Conservation (phyloP, 2,329 filamentous ascomycete genomes). For the Aspergillus hiratsukae region DNA sequence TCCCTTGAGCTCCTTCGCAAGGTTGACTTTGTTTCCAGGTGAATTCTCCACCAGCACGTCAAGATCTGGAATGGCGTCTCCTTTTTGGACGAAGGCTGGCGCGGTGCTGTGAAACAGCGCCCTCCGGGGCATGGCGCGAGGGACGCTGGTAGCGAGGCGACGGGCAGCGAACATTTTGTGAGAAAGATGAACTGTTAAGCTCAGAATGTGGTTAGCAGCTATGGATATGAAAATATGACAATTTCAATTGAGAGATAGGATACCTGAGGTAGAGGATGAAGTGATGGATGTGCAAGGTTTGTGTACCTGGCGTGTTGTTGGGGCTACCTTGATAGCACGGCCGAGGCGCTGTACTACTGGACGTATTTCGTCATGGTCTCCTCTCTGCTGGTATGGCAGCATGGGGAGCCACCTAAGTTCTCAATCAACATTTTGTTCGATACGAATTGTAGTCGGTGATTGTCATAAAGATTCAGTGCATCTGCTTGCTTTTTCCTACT, state of each 20-base stretch:
- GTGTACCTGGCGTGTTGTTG: neutral
- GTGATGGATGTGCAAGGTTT: neutral
- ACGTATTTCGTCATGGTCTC: neutral
- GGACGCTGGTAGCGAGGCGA: conserved; percentile 29
- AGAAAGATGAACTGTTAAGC: neutral
- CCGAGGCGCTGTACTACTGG: neutral
- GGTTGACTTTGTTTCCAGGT: conserved; percentile 88
- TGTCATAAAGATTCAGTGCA: neutral
- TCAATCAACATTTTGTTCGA: neutral
- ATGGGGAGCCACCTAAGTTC: neutral
- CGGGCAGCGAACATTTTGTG: conserved; percentile 35
- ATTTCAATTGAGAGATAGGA: neutral
- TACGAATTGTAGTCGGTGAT: neutral
- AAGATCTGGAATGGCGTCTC: conserved; percentile 72
- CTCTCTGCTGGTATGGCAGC: neutral
- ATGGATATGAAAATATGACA: neutral
- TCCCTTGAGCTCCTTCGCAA: conserved; percentile 70
- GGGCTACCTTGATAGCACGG: neutral
- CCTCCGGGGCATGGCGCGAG: conserved; percentile 27
- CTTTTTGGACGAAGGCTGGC: conserved; percentile 60
- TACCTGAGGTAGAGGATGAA: neutral
- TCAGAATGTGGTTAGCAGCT: neutral
- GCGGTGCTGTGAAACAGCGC: conserved; percentile 38
- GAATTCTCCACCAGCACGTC: conserved; percentile 76
- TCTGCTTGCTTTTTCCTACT: neutral